Conservation (phyloP, 2,329 filamentous ascomycete genomes). For the Pleoardoris graminearum region DNA sequence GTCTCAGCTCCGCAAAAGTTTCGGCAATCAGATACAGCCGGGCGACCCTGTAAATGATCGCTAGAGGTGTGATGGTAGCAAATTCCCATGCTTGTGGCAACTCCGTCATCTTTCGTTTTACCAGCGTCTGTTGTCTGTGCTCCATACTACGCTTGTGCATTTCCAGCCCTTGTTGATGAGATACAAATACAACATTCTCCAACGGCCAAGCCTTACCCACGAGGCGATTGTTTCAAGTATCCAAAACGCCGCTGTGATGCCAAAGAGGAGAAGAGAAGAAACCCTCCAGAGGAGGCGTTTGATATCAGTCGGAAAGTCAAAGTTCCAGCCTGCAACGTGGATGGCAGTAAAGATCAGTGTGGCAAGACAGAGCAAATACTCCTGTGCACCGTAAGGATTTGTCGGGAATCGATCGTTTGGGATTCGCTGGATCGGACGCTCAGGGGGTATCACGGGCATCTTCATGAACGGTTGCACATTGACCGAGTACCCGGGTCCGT, state of each 20-base stretch:
- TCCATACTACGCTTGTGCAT: slow-evolving; percentile 11
- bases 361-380: slow-evolving; percentile 17
- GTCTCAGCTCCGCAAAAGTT: slow-evolving; percentile 23
- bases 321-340: slow-evolving; percentile 20
- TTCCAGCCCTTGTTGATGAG: slow-evolving; percentile 15
- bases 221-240: slow-evolving; percentile 23
- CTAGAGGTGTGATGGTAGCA: slow-evolving; percentile 20
- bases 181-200: slow-evolving; percentile 18
- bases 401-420: slow-evolving; percentile 21
- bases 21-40: slow-evolving; percentile 22
- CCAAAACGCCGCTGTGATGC: slow-evolving; percentile 25
- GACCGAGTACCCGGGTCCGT: slow-evolving; percentile 19
- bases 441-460: slow-evolving; percentile 17
- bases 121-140: slow-evolving; percentile 11
- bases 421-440: slow-evolving; percentile 22
- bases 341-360: slow-evolving; percentile 13
- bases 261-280: slow-evolving; percentile 17
- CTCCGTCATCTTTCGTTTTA: slow-evolving; percentile 19
- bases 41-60: slow-evolving; percentile 22
- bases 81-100: slow-evolving; percentile 22
- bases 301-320: slow-evolving; percentile 13
- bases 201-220: slow-evolving; percentile 21
- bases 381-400: slow-evolving; percentile 19
- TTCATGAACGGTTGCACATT: slow-evolving; percentile 25
- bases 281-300: slow-evolving; percentile 19